Percentiles rank a stretch among this genome's conserved stretches.
Conservation (phyloP, 768 basidiomycete species). For the Pleurotus citrinopileatus region DNA sequence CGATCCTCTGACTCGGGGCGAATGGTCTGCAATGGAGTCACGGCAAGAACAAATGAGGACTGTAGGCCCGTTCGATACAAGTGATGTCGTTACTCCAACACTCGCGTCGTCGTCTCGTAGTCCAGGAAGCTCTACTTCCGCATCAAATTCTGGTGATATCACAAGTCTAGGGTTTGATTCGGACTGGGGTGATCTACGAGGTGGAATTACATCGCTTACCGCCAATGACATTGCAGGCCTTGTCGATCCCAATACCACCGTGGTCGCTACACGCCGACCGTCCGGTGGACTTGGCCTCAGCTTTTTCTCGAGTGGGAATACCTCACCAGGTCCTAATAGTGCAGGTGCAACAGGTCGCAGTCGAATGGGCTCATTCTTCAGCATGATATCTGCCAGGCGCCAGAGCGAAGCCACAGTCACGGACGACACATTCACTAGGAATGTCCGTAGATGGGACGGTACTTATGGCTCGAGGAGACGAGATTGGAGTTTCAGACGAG, state of each 20-base stretch:
- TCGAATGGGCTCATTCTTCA: slow-evolving; percentile 20
- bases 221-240: slow-evolving; percentile 14
- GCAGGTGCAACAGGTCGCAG: slow-evolving; percentile 16
- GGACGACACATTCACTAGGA: slow-evolving; percentile 40
- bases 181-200: slow-evolving; percentile 14
- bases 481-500: slow-evolving; percentile 61
- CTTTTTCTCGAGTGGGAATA: not conserved
- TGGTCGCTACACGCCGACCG: slow-evolving; percentile 21
- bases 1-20: slow-evolving; percentile 52
- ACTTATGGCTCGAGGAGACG: slow-evolving; percentile 39
- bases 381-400: slow-evolving; percentile 25
- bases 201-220: slow-evolving; percentile 14
- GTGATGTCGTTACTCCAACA: slow-evolving; percentile 17
- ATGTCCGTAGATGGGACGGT: slow-evolving; percentile 40
- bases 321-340: slow-evolving; percentile 15
- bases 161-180: slow-evolving; percentile 13
- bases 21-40: slow-evolving; percentile 53
- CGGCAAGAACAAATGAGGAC: slow-evolving; percentile 26
- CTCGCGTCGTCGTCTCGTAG: slow-evolving; percentile 10
- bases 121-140: not conserved
- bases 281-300: slow-evolving; percentile 22
- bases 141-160: slow-evolving; percentile 15
- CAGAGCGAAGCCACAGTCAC: slow-evolving; percentile 40
- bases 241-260: slow-evolving; percentile 13
- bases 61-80: slow-evolving; percentile 20